Base-by-base conservation (phyloP, 192 early-diverging fungal species). In the Linnemannia hyalina region DNA sequence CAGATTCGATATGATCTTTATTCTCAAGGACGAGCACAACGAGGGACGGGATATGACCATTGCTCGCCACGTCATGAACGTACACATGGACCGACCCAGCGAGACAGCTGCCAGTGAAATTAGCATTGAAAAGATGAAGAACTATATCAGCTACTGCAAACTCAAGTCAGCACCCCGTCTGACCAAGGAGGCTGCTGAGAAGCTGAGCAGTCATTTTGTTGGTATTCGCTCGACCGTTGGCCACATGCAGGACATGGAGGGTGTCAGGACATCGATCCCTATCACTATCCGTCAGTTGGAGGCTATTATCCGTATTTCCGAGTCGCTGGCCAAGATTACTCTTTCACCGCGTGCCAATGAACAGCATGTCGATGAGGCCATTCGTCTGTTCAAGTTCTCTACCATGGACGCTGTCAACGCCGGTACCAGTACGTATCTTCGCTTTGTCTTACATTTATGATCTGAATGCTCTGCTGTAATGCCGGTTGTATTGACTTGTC, bases 1-100 rank as follows among this genome's bases (percentile, higher is more conserved):
- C 63, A 95, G 99, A 90, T 99, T 99, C 76, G 99, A 99, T 90
- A 95, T 99, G 94, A 99, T 99, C 80, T 99, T 99, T 78, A 99
- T 99, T 82, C 95, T 99, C 44, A 96, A 96, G 81, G 99, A 99
- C 89, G 98, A 97, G 86, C 98, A 99, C 81, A 97, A 98, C 82
- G 97, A 97, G 81, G 90, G 88, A 82, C 94, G 96, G 40, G 99
- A 99, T 92, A 91, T 90, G 95, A 93, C 95, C 35, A 98, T 99
- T 82, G 99, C 99, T 23, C 91, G 94, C 77, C 99, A 99, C 90
- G 99, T 99, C 79, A 91, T 99, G 90, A 94, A 95, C 78, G 95
- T 99, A 0, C 95, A 97, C 73, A 97, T 97, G 93, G 96, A 97
- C 76, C 90, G 94, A 76, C 91, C 93, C 15, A 91, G 78, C 29